Evolutionary conservation across 2,329 filamentous ascomycete species (phyloP).

Genomic region (Exophiala xenobiotica): DNA sequence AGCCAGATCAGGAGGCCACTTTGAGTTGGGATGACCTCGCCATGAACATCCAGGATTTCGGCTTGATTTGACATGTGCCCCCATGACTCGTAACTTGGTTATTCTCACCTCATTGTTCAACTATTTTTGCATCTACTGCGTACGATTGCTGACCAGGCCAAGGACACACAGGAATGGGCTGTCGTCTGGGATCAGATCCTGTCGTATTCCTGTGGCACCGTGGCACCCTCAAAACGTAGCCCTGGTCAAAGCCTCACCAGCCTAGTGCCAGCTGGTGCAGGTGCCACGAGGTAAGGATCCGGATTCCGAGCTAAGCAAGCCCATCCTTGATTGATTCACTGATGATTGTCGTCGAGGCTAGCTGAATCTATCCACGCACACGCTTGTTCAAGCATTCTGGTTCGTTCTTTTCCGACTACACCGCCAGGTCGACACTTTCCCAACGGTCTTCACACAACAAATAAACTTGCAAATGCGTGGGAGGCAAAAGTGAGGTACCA

Average conservation of each 20-base stretch:
- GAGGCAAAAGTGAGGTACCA: no score
- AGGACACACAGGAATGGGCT: conserved; percentile 1
- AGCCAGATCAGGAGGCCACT: no score
- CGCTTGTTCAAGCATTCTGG: no score
- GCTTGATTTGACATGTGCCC: not conserved
- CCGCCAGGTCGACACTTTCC: no score
- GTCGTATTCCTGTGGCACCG: no score
- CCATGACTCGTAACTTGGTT: not conserved
- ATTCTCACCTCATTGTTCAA: not conserved
- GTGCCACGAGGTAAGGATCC: not conserved
- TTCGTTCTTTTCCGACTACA: no score
- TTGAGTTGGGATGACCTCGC: not conserved
- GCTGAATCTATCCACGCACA: no score
- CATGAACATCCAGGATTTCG: not conserved
- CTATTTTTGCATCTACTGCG: not conserved
- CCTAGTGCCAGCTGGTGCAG: not conserved
- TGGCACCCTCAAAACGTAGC: not conserved
- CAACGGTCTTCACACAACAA: no score
- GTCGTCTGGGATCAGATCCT: no score
- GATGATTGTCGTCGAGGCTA: not conserved
- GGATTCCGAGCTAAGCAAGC: not conserved
- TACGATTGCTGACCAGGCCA: not conserved
- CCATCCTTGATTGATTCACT: not conserved
- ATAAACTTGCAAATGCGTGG: no score
- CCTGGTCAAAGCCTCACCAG: not conserved